These are phyloP conservation scores for Saccharomyces hybrid DNA, from an alignment of 1,139 yeast genomes.

Conservation along the genomic window DNA sequence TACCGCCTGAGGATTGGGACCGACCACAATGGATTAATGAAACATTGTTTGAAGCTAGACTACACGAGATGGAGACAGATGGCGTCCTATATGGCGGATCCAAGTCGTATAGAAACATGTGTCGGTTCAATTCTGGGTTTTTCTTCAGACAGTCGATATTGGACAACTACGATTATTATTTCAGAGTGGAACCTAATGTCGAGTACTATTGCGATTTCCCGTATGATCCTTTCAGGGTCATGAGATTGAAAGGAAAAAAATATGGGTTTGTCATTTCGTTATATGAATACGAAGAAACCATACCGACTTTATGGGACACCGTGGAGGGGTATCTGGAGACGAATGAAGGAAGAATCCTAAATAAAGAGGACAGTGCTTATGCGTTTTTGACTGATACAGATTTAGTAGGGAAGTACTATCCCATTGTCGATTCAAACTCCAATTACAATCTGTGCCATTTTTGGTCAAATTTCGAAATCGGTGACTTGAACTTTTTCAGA, in stretches of 20 bases:
- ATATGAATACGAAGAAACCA: constrained; percentile 72
- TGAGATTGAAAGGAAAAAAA: constrained; percentile 62
- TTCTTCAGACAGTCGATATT: constrained; percentile 70
- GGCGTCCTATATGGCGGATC: constrained; percentile 70
- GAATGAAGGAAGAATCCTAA: constrained; percentile 47
- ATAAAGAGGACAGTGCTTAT: constrained; percentile 58
- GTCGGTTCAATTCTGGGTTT: constrained; percentile 74
- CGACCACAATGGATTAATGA: constrained; percentile 45
- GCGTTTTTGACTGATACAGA: constrained; percentile 62
- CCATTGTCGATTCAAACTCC: constrained; percentile 35
- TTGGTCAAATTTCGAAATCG: constrained; percentile 94
- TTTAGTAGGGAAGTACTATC: constrained; percentile 27
- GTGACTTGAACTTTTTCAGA: constrained; percentile 69
- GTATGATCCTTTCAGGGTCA: constrained; percentile 77
- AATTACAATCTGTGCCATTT: constrained; percentile 87
- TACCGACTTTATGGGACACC: constrained; percentile 75
- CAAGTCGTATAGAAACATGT: constrained; percentile 74
- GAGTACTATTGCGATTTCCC: constrained; percentile 73
- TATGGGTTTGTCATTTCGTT: constrained; percentile 83
- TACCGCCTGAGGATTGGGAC: constrained; percentile 66
- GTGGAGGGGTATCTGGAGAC: constrained; percentile 56
- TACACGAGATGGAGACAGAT: constrained; percentile 49
- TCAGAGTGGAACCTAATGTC: constrained; percentile 90
- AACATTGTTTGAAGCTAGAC: constrained; percentile 38
- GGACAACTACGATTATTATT: constrained; percentile 68